A percentile compares a stretch with the other conserved stretches of the same genome.
Conservation (phyloP, 2,329 filamentous ascomycete species). For the Ceratocystis eucalypticola region DNA sequence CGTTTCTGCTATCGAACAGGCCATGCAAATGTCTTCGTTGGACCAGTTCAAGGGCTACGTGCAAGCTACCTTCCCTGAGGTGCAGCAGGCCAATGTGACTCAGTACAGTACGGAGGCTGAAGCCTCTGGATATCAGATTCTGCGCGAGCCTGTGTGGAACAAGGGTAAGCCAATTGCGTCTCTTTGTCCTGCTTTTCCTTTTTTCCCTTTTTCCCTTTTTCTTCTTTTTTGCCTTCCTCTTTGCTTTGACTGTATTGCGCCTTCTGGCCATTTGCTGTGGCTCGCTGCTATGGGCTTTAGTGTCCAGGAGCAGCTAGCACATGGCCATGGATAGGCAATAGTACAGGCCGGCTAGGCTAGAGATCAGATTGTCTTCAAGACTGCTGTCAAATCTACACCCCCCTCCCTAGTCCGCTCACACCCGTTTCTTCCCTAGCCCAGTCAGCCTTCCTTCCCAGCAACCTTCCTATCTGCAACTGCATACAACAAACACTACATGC, state of each 20-base stretch:
- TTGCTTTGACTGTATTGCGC: constrained; percentile 9
- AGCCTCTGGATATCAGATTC: constrained; percentile 47
- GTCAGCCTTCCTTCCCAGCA: constrained; percentile 13
- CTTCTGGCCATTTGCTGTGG: neutral
- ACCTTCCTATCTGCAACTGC: neutral
- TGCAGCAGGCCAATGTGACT: constrained; percentile 40
- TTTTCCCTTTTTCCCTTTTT: constrained; percentile 12
- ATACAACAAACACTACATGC: neutral
- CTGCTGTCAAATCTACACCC: constrained; percentile 5
- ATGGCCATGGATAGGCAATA: too few relatives aligned
- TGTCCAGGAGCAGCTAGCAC: too few relatives aligned
- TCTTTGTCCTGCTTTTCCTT: neutral
- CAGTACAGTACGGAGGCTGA: constrained; percentile 39
- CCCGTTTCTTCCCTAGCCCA: constrained; percentile 19
- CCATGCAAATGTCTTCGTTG: constrained; percentile 46
- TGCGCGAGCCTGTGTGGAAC: constrained; percentile 50
- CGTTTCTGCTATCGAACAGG: constrained; percentile 42
- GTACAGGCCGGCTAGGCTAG: too few relatives aligned
- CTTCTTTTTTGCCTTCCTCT: constrained; percentile 2
- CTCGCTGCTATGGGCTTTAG: neutral
- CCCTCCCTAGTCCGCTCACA: constrained; percentile 9
- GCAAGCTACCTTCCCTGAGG: constrained; percentile 41
- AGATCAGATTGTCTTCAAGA: too few relatives aligned
- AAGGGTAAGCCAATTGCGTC: constrained; percentile 39
- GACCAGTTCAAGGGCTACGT: constrained; percentile 48